Percentiles rank a stretch among this genome's conserved stretches.
Conservation (phyloP, 495 filamentous ascomycete species). For the Penicillium robsamsonii region DNA sequence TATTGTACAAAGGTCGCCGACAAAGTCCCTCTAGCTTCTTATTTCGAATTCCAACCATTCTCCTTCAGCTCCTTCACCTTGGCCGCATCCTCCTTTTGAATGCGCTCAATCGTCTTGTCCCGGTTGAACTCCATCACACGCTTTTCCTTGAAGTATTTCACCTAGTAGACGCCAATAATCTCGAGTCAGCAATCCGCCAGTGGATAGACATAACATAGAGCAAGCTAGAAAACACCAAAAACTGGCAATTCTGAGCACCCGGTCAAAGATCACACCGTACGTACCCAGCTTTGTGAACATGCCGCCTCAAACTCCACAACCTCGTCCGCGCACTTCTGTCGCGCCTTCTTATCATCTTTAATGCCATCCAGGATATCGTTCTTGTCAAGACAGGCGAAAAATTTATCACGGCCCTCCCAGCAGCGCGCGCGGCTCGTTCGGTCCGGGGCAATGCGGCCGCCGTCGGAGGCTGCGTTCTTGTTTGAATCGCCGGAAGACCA, state of each 20-base stretch:
- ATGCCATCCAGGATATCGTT: constrained; percentile 82
- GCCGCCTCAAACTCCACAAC: constrained; percentile 65
- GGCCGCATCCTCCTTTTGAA: constrained; percentile 75
- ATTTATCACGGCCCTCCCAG: constrained; percentile 82
- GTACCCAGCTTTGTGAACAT: constrained; percentile 80
- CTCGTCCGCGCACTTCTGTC: constrained; percentile 65
- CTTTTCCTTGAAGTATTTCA: constrained; percentile 96
- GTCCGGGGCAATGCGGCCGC: constrained; percentile 70
- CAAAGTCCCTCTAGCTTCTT: not conserved
- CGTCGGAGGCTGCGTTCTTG: constrained; percentile 48
- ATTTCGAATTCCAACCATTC: constrained; percentile 36
- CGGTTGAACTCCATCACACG: constrained; percentile 88
- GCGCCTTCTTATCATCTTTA: constrained; percentile 63
- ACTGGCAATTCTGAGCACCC: not conserved
- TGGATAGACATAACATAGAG: not conserved
- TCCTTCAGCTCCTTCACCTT: constrained; percentile 54
- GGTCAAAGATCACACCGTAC: constrained; percentile 23
- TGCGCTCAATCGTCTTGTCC: constrained; percentile 70
- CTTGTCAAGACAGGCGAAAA: constrained; percentile 80
- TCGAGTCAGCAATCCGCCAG: constrained; percentile 14
- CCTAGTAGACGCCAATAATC: constrained; percentile 48
- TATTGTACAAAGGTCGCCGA: constrained; percentile 24
- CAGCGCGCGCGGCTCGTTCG: constrained; percentile 74
- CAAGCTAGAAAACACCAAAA: constrained; percentile 5
- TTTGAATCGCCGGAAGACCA: constrained; percentile 42